Evolutionary conservation across 495 filamentous ascomycete genomes (phyloP).

Genomic region (Penicillium riverlandense): DNA sequence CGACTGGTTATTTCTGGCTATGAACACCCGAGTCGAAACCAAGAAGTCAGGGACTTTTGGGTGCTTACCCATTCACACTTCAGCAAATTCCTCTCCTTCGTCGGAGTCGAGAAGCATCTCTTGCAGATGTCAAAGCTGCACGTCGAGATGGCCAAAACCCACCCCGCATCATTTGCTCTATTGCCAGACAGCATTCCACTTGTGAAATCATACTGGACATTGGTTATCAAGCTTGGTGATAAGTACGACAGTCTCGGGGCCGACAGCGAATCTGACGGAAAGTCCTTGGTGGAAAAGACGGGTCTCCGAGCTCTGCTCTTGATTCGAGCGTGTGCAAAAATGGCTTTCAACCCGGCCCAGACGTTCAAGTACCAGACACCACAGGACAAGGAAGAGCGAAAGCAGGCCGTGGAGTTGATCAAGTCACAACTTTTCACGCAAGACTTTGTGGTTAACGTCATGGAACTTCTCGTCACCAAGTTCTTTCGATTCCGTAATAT

Average conservation of each 20-base stretch:
- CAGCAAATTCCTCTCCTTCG: conserved; percentile 51
- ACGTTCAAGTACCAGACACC: conserved; percentile 73
- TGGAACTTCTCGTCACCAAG: conserved; percentile 74
- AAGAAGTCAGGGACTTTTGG: conserved; percentile 74
- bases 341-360: conserved; percentile 71
- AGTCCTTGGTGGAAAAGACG: conserved; percentile 63
- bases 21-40: conserved; percentile 70
- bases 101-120: conserved; percentile 72
- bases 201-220: conserved; percentile 72
- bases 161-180: conserved; percentile 72
- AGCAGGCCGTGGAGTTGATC: conserved; percentile 53
- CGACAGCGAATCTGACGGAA: conserved; percentile 43
- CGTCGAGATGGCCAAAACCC: conserved; percentile 66
- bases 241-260: conserved; percentile 48
- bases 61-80: conserved; percentile 61
- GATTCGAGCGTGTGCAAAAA: conserved; percentile 73
- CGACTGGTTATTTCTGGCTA: conserved; percentile 76
- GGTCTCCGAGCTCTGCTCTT: conserved; percentile 75
- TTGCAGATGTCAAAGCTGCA: conserved; percentile 89
- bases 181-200: conserved; percentile 72
- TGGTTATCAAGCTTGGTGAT: conserved; percentile 68
- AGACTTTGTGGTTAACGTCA: conserved; percentile 66
- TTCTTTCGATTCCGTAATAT: conserved; percentile 82
- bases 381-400: conserved; percentile 63
- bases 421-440: conserved; percentile 67